These are phyloP conservation scores for Brachypodium distachyon DNA, from an alignment of 202 grass and related monocot species.

Conservation along the genomic window DNA sequence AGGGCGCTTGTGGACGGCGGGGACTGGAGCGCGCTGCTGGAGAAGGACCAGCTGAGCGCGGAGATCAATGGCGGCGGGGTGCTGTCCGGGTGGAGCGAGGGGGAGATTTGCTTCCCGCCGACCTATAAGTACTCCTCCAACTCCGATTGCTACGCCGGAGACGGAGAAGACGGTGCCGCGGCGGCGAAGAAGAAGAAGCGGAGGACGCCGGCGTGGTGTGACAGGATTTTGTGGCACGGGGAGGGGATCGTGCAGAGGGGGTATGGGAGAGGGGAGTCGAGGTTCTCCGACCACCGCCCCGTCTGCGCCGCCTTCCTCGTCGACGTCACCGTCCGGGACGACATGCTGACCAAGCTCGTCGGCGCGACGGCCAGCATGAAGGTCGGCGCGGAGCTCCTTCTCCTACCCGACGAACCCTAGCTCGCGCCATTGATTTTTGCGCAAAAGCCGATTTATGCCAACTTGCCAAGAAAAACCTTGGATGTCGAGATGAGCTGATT, in stretches of 20 bases:
- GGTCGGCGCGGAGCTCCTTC: conserved; percentile 62
- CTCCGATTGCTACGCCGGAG: conserved; percentile 54
- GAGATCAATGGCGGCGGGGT: conserved; percentile 53
- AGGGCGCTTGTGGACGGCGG: conserved; percentile 47
- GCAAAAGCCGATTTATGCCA: background rate
- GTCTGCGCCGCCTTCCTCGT: conserved; percentile 70
- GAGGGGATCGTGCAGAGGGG: conserved; percentile 76
- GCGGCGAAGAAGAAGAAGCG: conserved; percentile 86
- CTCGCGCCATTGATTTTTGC: background rate
- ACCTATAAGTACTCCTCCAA: conserved; percentile 87
- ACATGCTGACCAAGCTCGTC: conserved; percentile 15
- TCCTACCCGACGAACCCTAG: background rate
- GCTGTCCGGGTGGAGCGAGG: conserved; percentile 70
- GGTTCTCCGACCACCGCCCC: conserved; percentile 81
- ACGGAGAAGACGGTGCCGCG: conserved; percentile 23
- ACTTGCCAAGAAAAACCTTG: background rate
- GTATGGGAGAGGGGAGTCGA: conserved; percentile 77
- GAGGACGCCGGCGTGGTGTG: conserved; percentile 91
- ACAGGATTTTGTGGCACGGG: conserved; percentile 79
- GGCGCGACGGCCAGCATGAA: conserved; percentile 49
- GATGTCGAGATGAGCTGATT: no score
- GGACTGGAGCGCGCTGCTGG: conserved; percentile 63
- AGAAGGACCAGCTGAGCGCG: conserved; percentile 77
- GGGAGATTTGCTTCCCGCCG: conserved; percentile 56
- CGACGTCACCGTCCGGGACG: conserved; percentile 43